A percentile compares a stretch with the other conserved stretches of the same genome.
These are phyloP conservation scores for Corchorus capsularis DNA, from an alignment of 345 rosid genomes.

Conservation along the genomic window DNA sequence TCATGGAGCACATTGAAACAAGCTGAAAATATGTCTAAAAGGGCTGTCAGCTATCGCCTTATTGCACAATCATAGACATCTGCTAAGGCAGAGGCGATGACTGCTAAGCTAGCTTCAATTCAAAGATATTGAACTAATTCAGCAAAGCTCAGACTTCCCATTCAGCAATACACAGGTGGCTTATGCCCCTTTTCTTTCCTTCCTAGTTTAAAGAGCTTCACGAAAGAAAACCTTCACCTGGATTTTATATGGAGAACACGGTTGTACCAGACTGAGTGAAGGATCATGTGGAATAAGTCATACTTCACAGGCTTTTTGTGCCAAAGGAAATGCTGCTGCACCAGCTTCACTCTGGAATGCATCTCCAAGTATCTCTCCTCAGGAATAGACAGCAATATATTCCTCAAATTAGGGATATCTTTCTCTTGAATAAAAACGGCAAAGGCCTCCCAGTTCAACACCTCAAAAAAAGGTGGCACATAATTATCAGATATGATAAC, in stretches of 20 bases:
- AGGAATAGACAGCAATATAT: conserved; percentile 61
- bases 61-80: background rate
- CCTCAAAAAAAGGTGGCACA: conserved; percentile 87
- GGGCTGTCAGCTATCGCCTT: background rate
- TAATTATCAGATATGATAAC: conserved; percentile 91
- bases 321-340: conserved; percentile 89
- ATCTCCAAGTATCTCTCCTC: conserved; percentile 60
- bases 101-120: background rate
- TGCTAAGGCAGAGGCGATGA: background rate
- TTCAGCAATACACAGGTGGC: background rate
- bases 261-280: conserved; percentile 81
- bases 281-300: conserved; percentile 68
- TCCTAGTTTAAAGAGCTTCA: background rate
- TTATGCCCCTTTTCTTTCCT: background rate
- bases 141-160: background rate
- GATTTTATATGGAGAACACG: conserved; percentile 53
- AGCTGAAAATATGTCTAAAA: background rate
- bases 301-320: conserved; percentile 71
- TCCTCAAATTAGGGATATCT: conserved; percentile 66
- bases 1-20: background rate
- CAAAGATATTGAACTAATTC: background rate
- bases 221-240: conserved; percentile 31
- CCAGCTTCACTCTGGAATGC: conserved; percentile 66
- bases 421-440: conserved; percentile 79
- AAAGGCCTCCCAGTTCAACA: conserved; percentile 74